Base-by-base conservation (phyloP, 208 protist genomes). In the Endotrypanum monterogeii region DNA sequence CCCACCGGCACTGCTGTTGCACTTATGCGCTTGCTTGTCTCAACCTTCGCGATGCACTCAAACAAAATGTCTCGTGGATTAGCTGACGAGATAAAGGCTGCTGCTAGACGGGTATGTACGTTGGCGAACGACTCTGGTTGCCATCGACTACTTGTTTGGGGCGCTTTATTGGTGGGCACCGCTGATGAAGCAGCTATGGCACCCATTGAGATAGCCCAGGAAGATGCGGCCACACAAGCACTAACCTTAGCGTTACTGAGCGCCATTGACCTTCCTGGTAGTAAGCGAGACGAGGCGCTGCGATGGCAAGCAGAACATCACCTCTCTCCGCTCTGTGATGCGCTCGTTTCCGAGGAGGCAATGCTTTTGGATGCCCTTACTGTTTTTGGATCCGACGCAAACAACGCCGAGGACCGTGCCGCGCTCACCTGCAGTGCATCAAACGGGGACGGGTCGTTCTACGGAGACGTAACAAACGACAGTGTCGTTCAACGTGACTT, bases 1-100 rank as follows among this genome's bases (percentile, higher is more conserved):
- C 61, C 76, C 3, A 72, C 76, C 25, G 76, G 76, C 23, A 60
- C 76, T 11, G 76, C 76, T 16, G 48, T 51, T 9, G 76, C 71
- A 30, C 37, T 80, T 14, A 23, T 80, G 44, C 76, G 44, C 2
- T 44, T 68, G 46, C 55, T 80, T 12, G 55, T 80, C 5, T 41
- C 20, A 23, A 46, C 71, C 0, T 57, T 20, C 32, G 62, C 63
- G 3, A 41, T 44, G 23, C 61, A 66, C 25, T 39, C 48, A n/a
- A 18, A 11, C 16, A 48, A 54, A 1, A 35, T 23, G 51, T 20
- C 54, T 1, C 28, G 0, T 3, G 51, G 12, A 25, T 1, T 75
- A 3, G n/a, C 52, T 0, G 62, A 55, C 32, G 63, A 7, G 54
- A 20, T 74, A 39, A n/a, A 37, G 41, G 18, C 70, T 5, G 23